A percentile compares a stretch with the other conserved stretches of the same genome.
Evolutionary conservation across 495 filamentous ascomycete species (phyloP).

Genomic region (Aspergillus cristatus): DNA sequence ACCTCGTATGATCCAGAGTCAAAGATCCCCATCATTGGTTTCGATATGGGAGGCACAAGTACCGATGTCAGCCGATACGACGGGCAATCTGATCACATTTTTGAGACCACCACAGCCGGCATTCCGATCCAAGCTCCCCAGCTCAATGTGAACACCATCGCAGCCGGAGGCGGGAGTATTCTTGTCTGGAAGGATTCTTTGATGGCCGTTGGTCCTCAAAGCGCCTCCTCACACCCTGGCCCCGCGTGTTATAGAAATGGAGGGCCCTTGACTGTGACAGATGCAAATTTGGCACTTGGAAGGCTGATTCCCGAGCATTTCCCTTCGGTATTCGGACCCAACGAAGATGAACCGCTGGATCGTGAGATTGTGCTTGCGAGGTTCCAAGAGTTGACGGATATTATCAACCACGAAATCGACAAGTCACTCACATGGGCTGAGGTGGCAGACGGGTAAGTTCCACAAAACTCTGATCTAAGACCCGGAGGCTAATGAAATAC

Average conservation of each 20-base stretch:
- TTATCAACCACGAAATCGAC: constrained; percentile 52
- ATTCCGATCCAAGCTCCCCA: constrained; percentile 90
- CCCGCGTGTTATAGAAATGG: constrained; percentile 90
- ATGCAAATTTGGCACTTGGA: constrained; percentile 82
- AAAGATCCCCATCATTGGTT: constrained; percentile 79
- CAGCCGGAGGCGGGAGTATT: constrained; percentile 80
- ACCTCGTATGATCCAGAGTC: constrained; percentile 76
- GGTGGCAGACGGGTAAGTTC: constrained; percentile 58
- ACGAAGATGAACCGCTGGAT: constrained; percentile 75
- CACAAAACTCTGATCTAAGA: not conserved
- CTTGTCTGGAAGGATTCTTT: constrained; percentile 80
- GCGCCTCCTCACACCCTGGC: constrained; percentile 78
- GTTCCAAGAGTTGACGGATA: constrained; percentile 60
- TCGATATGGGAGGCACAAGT: constrained; percentile 90
- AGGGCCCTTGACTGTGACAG: constrained; percentile 81
- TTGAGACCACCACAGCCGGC: constrained; percentile 88
- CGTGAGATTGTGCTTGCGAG: constrained; percentile 55
- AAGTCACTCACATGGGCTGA: constrained; percentile 62
- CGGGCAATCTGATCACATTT: constrained; percentile 85
- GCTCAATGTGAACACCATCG: constrained; percentile 91
- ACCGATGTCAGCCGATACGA: constrained; percentile 79
- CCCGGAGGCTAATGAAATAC: not conserved
- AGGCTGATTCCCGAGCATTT: constrained; percentile 87
- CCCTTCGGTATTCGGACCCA: constrained; percentile 83
- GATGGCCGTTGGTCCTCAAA: constrained; percentile 89